Evolutionary conservation across 768 basidiomycete species (phyloP), one percentile per base, ranked within the genome.

Genomic region (Hygrophorus russula): DNA sequence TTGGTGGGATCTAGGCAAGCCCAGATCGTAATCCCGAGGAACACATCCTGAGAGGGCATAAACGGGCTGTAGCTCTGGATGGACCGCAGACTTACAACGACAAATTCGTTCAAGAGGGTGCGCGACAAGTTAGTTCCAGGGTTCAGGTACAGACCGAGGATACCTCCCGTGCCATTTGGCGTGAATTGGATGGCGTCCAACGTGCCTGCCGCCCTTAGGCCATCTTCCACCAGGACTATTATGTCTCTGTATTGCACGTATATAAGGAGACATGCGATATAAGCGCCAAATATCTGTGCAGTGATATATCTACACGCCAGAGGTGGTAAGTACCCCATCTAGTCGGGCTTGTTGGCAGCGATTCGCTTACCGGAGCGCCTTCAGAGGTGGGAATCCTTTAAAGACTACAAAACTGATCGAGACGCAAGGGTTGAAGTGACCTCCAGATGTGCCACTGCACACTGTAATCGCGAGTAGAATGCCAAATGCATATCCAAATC

Each of bases 371-470:
- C 73, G 61, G 19, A 60, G 36, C 3, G 71, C 78, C 45, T 78
- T 82, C 36, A 54, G 41, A 10, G 57, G 42, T 1, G 81, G 76
- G 57, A 80, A 78, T 0, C 69, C 70, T 46, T 62, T 73, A 64
- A 75, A 73, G 11, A 80, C 8, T 13, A 67, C 60, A 34, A 70
- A 59, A 6, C 69, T 58, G 37, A 82, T 61, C 2, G 80, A 77
- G 15, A 83, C 66, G 38, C 72, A 69, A 2, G 84, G 86, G 42
- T 68, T 78, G 55, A 83, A 76, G 51, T 83, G 81, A 15, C 78
- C 73, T 9, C 75, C 76, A 10, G 77, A 80, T 0, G 78, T 69
- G 13, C 70, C 56, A 4, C 59, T 60, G 40, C 72, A 78, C 19
- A 78, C 58, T 7, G 59, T 56, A 41, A 82, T 54, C 0, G 80